These are phyloP conservation scores for Falciphora oryzae DNA, from an alignment of 2,329 filamentous ascomycete species.

Conservation along the genomic window DNA sequence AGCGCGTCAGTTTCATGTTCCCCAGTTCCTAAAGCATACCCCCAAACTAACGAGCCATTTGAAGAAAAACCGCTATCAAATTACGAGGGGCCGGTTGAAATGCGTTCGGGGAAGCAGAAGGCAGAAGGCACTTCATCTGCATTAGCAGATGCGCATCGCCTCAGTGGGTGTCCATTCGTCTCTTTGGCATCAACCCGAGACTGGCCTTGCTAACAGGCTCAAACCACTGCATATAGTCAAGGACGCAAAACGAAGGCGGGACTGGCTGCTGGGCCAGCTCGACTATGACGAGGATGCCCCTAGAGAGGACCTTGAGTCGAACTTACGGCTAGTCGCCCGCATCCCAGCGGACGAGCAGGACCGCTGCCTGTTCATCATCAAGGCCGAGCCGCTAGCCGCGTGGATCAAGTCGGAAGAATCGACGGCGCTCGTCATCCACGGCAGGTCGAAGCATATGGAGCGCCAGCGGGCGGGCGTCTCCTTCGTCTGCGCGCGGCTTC, in stretches of 20 bases:
- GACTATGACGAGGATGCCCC: neutral
- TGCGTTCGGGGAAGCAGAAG: neutral
- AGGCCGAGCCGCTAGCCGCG: neutral
- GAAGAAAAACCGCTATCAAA: neutral
- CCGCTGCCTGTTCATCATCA: neutral
- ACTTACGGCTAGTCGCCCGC: neutral
- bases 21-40: neutral
- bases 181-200: neutral
- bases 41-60: neutral
- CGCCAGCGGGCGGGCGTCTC: neutral
- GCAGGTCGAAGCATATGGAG: neutral
- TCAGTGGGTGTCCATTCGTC: neutral
- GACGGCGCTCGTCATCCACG: neutral
- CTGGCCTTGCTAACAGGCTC: neutral
- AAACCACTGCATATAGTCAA: neutral
- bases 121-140: neutral
- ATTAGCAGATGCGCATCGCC: neutral
- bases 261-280: neutral
- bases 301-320: neutral
- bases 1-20: neutral
- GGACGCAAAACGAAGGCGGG: neutral
- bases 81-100: neutral
- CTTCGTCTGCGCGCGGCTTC: neutral
- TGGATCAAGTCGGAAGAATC: neutral
- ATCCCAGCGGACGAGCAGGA: neutral